Base-by-base conservation (phyloP, 257 asterid species). In the Linaria vulgaris region DNA sequence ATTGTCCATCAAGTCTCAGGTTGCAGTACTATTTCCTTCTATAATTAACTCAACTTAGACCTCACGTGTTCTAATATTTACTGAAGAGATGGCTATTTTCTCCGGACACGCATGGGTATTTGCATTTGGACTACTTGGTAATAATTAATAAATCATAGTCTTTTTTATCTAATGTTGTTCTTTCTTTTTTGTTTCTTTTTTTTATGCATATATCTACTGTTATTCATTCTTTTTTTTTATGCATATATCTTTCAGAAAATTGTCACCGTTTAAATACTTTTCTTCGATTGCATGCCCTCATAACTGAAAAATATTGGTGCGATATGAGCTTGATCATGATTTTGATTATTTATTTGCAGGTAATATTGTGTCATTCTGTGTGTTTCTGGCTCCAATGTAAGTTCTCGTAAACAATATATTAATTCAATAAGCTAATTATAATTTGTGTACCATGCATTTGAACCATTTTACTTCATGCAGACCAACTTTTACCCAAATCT, bases 401-500 rank as follows among this genome's bases (percentile, higher is more conserved):
- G 81, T 69, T 22, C 11, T 13, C 13, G 23, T 5, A 30, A 2
- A 6, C 6, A 2, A 30, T 49, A 10, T 21, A 23, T 22, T 52
- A 30, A 30, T 52, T 23, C 25, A 23, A 10, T 21, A 20, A 10
- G 12, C 27, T 52, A 52, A 52, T 10, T 12, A 12, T 48, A 48
- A 15, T 1, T n/a, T n/a, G n/a, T n/a, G n/a, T n/a, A n/a, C n/a
- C n/a, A 17, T 17, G 1, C 1, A 34, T 34, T 7, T 51, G n/a
- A 1, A 23, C 34, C 11, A 3, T 9, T 43, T 27, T 45, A 16
- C 16, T 56, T 21, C 64, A 59, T 41, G 76, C 79, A 90, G 97
- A 64, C 85, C 90, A 41, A 81, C 94, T 5, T 87, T 85, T 61
- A 47, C 68, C 12, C 68, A 77, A 59, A 90, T 90, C n/a, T 70